Conservation (phyloP, 2,329 filamentous ascomycete genomes). For the Pleomassaria siparia region DNA sequence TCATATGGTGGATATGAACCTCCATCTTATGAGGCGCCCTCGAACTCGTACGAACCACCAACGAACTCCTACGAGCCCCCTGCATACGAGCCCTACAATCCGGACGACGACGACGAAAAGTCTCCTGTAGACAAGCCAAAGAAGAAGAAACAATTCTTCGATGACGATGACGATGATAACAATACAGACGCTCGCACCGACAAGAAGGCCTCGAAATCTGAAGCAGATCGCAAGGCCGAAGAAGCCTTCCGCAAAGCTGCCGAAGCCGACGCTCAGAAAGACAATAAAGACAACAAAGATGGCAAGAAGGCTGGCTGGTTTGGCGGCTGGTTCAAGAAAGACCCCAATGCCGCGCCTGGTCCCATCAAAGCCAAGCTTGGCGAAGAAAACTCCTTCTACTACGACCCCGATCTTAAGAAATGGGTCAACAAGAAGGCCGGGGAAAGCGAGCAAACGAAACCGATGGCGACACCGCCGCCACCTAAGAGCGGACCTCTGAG, state of each 20-base stretch:
- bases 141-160: constrained; percentile 77
- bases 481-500: constrained; percentile 60
- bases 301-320: constrained; percentile 73
- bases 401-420: constrained; percentile 92
- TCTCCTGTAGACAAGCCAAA: constrained; percentile 49
- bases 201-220: constrained; percentile 49
- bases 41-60: constrained; percentile 36
- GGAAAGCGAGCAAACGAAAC: constrained; percentile 60
- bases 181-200: constrained; percentile 55
- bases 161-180: constrained; percentile 78
- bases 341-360: constrained; percentile 62
- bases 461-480: constrained; percentile 71
- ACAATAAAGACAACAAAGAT: constrained; percentile 49
- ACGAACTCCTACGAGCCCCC: constrained; percentile 38
- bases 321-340: constrained; percentile 78
- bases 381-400: constrained; percentile 90
- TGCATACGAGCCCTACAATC: constrained; percentile 51
- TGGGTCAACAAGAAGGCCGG: constrained; percentile 97
- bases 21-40: constrained; percentile 25
- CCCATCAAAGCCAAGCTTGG: constrained; percentile 93
- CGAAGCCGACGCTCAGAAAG: constrained; percentile 66
- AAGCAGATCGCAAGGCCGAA: constrained; percentile 72
- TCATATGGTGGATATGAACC: constrained; percentile 13
- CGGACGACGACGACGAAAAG: constrained; percentile 54
- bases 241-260: constrained; percentile 85